phyloP scores from a whole-genome alignment of 2,329 filamentous ascomycete genomes.

The Ascochyta fabae region DNA sequence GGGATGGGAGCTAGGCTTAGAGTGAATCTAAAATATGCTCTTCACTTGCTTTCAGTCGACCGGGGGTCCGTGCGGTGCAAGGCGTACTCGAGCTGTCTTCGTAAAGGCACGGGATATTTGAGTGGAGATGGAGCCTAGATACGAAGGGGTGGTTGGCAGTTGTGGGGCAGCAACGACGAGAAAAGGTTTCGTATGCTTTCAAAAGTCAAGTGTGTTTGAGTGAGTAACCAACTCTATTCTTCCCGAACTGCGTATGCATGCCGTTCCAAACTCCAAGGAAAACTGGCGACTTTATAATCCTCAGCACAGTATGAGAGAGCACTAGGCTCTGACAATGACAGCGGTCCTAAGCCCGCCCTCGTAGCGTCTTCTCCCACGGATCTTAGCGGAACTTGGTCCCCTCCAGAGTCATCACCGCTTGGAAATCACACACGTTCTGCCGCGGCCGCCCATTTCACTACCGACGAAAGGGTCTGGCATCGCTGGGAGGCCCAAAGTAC shows the following conservation, averaged over 20 bases:
- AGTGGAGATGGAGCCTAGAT: background rate
- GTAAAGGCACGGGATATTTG: background rate
- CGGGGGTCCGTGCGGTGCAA: constrained; percentile 9
- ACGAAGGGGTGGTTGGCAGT: background rate
- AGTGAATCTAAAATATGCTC: constrained; percentile 13
- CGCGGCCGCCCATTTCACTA: constrained; percentile 1
- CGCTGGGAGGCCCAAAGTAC: background rate
- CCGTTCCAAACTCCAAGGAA: background rate
- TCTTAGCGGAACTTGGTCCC: no score
- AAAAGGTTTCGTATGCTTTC: background rate
- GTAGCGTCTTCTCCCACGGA: background rate
- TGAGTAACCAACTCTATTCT: no score
- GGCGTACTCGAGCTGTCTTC: constrained; percentile 9
- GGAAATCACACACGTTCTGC: constrained; percentile 2
- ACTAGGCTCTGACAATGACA: constrained; percentile 12
- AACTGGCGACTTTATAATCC: constrained; percentile 13
- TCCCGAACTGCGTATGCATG: no score
- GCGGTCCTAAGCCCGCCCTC: constrained; percentile 9
- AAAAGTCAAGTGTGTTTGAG: background rate
- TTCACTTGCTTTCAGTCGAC: constrained; percentile 13
- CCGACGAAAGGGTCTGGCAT: background rate
- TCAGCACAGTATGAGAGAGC: constrained; percentile 13
- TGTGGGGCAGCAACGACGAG: background rate
- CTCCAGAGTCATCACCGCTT: background rate
- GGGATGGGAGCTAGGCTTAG: constrained; percentile 8